These are phyloP conservation scores for Candida freyschussii DNA, from an alignment of 1,139 yeast genomes.

Conservation along the genomic window DNA sequence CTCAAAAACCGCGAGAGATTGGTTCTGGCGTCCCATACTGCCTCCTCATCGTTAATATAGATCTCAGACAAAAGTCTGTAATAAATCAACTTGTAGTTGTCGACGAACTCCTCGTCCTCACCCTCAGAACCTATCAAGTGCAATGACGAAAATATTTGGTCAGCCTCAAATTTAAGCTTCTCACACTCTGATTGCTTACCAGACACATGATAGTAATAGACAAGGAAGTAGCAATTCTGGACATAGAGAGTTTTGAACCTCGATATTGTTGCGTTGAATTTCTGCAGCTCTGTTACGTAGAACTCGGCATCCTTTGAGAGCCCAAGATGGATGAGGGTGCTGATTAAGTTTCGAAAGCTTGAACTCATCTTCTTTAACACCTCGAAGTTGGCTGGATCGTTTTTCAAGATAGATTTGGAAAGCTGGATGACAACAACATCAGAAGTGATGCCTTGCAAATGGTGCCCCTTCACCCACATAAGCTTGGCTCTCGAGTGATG, in stretches of 20 bases:
- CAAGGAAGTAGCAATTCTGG: slow-evolving; percentile 24
- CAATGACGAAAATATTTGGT: slow-evolving; percentile 19
- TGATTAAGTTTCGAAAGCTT: slow-evolving; percentile 35
- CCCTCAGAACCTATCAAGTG: slow-evolving; percentile 17
- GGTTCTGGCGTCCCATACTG: slow-evolving; percentile 16
- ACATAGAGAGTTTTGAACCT: slow-evolving; percentile 10
- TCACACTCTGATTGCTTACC: slow-evolving; percentile 13
- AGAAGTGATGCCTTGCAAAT: slow-evolving; percentile 28
- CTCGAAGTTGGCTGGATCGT: slow-evolving; percentile 34
- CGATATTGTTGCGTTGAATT: slow-evolving; percentile 32
- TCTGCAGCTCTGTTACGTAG: slow-evolving; percentile 44
- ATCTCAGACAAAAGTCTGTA: slow-evolving; percentile 18
- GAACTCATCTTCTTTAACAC: slow-evolving; percentile 33
- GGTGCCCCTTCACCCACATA: slow-evolving; percentile 18
- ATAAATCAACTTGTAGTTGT: slow-evolving; percentile 22
- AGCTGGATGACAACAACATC: slow-evolving; percentile 30
- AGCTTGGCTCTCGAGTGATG: slow-evolving; percentile 24
- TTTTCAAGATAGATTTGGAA: slow-evolving; percentile 29
- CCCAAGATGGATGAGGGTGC: slow-evolving; percentile 42
- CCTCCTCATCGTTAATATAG: slow-evolving; percentile 19
- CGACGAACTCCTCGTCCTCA: slow-evolving; percentile 23
- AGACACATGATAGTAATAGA: slow-evolving; percentile 23
- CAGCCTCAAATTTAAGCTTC: slow-evolving; percentile 10
- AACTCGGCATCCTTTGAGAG: slow-evolving; percentile 48
- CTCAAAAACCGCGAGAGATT: slow-evolving; percentile 26